Percentiles rank a stretch among this genome's conserved stretches.
Conservation (phyloP, 306 rosid genomes). For the Cicer cuneatum region DNA sequence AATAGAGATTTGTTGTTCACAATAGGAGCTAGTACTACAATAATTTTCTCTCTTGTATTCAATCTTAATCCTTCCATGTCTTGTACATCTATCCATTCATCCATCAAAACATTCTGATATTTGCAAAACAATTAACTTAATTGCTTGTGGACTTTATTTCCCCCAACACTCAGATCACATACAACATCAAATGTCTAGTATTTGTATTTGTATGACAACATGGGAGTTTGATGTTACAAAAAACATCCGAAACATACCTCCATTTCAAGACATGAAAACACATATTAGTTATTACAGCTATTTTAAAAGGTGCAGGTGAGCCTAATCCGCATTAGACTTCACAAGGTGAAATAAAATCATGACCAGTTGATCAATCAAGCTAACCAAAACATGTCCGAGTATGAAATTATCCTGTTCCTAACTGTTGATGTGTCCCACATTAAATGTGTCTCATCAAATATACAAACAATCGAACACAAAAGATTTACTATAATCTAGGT, state of each 20-base stretch:
- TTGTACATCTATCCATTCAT: not conserved
- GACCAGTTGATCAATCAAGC: constrained; percentile 15
- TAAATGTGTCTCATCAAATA: constrained; percentile 14
- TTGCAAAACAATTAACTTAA: not conserved
- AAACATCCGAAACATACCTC: not conserved
- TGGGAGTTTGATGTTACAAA: not conserved
- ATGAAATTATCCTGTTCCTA: constrained; percentile 12
- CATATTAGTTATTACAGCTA: constrained; percentile 1
- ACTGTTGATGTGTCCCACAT: constrained; percentile 8
- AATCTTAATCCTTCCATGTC: not conserved
- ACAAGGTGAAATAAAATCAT: not conserved
- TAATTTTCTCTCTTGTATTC: not conserved
- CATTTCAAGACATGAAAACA: not conserved
- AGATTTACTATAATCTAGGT: not conserved
- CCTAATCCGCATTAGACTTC: constrained; percentile 19
- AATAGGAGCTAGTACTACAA: not conserved
- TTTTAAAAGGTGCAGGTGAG: constrained; percentile 24
- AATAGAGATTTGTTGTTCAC: not conserved
- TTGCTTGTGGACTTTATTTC: not conserved
- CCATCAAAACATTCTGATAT: not conserved
- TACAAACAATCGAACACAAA: constrained; percentile 21
- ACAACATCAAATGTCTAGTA: not conserved
- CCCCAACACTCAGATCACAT: not conserved
- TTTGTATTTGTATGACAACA: not conserved
- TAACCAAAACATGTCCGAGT: not conserved